Evolutionary conservation across 129 eudicot genomes (phyloP).

Genomic region (Heracleum sosnowskyi): DNA sequence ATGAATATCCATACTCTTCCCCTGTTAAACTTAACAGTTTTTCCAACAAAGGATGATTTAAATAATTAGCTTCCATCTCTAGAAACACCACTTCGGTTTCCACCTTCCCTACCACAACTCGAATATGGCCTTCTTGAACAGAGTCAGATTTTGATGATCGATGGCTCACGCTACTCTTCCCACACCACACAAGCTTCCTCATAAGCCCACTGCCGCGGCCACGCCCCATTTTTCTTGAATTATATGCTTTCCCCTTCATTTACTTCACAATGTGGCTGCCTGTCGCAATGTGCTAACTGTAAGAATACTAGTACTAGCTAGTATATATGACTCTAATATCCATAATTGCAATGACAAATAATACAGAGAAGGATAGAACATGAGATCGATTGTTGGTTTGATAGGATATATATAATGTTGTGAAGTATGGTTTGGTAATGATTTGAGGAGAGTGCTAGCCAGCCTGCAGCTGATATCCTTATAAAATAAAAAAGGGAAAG

Average conservation of each 20-base stretch:
- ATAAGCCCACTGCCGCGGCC: not conserved
- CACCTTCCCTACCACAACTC: constrained; percentile 3
- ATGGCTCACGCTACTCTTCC: not conserved
- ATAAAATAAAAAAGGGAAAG: not conserved
- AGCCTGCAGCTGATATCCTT: not conserved
- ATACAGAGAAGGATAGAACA: not conserved
- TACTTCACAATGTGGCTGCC: not conserved
- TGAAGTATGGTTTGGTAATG: not conserved
- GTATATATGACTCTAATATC: no score
- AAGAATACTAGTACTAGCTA: no score
- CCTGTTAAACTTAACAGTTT: not conserved
- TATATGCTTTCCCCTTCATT: not conserved
- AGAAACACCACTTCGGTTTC: not conserved
- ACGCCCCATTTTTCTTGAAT: not conserved
- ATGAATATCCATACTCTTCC: constrained; percentile 5
- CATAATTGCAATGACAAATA: not conserved
- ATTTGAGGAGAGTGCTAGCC: constrained; percentile 1
- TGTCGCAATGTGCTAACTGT: no score
- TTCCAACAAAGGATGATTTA: not conserved
- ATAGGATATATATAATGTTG: not conserved
- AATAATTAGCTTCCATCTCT: not conserved
- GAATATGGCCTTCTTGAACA: not conserved
- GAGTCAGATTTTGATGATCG: not conserved
- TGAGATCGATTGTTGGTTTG: not conserved
- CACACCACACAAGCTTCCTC: constrained; percentile 13